Conservation (phyloP, 1,284 basidiomycete genomes). For the Phellinidium pouzarii region DNA sequence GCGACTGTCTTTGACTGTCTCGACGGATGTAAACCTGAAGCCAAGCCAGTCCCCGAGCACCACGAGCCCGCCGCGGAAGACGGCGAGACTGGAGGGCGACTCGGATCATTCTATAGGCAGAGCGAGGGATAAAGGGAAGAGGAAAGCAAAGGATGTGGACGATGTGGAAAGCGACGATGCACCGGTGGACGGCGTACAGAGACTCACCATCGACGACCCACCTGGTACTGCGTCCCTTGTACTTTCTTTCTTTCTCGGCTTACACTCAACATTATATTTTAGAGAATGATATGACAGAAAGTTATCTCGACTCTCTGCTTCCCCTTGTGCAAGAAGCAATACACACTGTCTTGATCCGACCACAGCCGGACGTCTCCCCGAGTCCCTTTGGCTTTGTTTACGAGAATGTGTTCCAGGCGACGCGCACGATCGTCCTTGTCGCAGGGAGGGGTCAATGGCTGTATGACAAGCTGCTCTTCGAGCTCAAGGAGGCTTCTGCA, state of each 20-base stretch:
- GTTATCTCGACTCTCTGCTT: constrained; percentile 4
- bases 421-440: constrained; percentile 9
- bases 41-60: background rate
- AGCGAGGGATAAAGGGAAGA: constrained; percentile 15
- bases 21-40: background rate
- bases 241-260: background rate
- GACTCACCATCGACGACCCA: constrained; percentile 9
- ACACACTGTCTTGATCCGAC: constrained; percentile 1
- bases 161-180: background rate
- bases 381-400: background rate
- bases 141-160: constrained; percentile 1
- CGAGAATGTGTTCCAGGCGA: constrained; percentile 11
- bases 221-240: constrained; percentile 7
- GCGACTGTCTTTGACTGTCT: background rate
- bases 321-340: constrained; percentile 9
- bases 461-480: constrained; percentile 16
- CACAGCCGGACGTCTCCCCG: background rate
- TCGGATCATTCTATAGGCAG: constrained; percentile 11
- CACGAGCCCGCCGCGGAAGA: constrained; percentile 16
- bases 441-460: constrained; percentile 17
- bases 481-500: constrained; percentile 8
- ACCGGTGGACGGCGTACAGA: constrained; percentile 5
- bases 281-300: constrained; percentile 9
- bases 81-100: constrained; percentile 17
- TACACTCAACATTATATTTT: background rate